phyloP scores from a whole-genome alignment of 768 basidiomycete genomes.

The Psilocybe subaeruginosa region DNA sequence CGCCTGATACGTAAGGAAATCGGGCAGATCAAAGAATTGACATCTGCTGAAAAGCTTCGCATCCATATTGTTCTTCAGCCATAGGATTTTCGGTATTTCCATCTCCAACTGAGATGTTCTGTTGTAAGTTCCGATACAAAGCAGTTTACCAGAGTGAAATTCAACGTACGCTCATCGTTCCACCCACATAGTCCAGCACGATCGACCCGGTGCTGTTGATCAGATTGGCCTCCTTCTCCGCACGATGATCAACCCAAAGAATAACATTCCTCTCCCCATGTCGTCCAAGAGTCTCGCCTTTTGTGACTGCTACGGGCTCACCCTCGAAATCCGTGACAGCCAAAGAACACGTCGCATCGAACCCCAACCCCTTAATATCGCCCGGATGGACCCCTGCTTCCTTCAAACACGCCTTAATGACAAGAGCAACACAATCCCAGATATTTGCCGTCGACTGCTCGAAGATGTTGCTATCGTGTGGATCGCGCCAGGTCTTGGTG shows the following conservation, averaged over 20 bases:
- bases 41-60: constrained; percentile 68
- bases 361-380: constrained; percentile 84
- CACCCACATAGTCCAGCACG: constrained; percentile 94
- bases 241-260: constrained; percentile 97
- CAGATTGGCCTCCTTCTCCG: constrained; percentile 86
- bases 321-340: constrained; percentile 82
- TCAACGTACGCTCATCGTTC: constrained; percentile 83
- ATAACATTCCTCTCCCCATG: constrained; percentile 84
- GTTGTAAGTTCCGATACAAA: neutral
- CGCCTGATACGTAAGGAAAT: constrained; percentile 92
- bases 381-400: constrained; percentile 56
- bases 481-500: constrained; percentile 87
- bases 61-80: constrained; percentile 92
- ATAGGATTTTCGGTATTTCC: constrained; percentile 97
- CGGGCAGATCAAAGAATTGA: constrained; percentile 92
- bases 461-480: constrained; percentile 87
- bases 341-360: constrained; percentile 96
- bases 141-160: neutral
- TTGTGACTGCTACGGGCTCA: constrained; percentile 74
- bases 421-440: constrained; percentile 70
- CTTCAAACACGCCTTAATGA: constrained; percentile 65
- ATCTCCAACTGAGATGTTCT: constrained; percentile 76
- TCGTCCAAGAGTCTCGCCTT: constrained; percentile 62
- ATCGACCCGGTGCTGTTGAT: constrained; percentile 86
- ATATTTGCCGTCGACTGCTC: constrained; percentile 94